Conservation (phyloP, 2,329 filamentous ascomycete species). For the Orbilia oligospora region DNA sequence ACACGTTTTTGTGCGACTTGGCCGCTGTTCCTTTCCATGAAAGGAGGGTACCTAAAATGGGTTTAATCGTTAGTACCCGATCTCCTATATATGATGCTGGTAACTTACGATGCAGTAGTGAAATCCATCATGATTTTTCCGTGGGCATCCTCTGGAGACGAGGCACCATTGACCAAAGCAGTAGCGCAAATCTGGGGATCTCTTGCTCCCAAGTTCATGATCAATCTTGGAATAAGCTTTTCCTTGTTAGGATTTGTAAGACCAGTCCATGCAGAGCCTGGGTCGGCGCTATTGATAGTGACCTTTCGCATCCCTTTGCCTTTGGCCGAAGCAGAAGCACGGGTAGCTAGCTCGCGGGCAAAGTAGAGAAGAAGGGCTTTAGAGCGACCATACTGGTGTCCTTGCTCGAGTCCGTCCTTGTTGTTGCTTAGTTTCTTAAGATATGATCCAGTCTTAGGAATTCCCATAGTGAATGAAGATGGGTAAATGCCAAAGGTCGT, state of each 20-base stretch:
- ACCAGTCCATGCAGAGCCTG: slow-evolving; percentile 67
- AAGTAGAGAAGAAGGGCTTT: slow-evolving; percentile 67
- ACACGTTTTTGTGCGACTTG: slow-evolving; percentile 63
- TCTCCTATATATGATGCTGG: slow-evolving; percentile 6
- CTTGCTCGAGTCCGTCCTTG: slow-evolving; percentile 66
- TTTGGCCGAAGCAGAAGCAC: slow-evolving; percentile 62
- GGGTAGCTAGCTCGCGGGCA: slow-evolving; percentile 66
- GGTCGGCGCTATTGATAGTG: slow-evolving; percentile 67
- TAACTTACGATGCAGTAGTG: slow-evolving; percentile 66
- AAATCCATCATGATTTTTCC: slow-evolving; percentile 68
- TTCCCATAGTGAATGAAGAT: slow-evolving; percentile 66
- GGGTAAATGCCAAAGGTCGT: slow-evolving; percentile 67
- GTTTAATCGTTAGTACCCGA: not conserved
- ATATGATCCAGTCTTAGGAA: slow-evolving; percentile 66
- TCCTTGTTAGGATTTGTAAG: slow-evolving; percentile 66
- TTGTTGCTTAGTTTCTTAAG: slow-evolving; percentile 67
- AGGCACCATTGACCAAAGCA: slow-evolving; percentile 67
- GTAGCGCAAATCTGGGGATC: slow-evolving; percentile 67
- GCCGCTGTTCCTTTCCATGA: slow-evolving; percentile 66
- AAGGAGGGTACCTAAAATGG: slow-evolving; percentile 66
- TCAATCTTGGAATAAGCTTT: slow-evolving; percentile 67
- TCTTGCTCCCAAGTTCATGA: slow-evolving; percentile 67
- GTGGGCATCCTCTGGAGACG: slow-evolving; percentile 64
- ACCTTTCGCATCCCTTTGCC: slow-evolving; percentile 64
- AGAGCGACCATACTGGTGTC: slow-evolving; percentile 67